Evolutionary conservation across 495 filamentous ascomycete genomes (phyloP), one percentile per base, ranked within the genome.

Genomic region (Aspergillus heteromorphus): DNA sequence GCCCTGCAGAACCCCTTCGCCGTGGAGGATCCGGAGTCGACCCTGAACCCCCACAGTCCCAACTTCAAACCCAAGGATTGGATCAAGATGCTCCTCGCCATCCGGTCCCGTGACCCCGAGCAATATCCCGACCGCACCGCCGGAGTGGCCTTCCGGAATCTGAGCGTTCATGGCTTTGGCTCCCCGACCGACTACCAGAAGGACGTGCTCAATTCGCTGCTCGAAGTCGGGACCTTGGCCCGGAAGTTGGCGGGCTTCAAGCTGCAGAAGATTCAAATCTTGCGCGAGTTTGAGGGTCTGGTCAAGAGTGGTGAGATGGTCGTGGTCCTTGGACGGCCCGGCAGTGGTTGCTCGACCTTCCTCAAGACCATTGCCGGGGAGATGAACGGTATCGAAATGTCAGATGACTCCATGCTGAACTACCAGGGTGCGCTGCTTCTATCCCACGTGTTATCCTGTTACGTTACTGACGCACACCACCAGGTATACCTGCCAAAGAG

Each of bases 171-270:
- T 65, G 88, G 88, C 16, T 91, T 83, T 63, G 87, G 88, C 13
- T 79, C 77, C 29, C 72, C 84, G 0, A 87, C 87, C 1, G 87
- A 91, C 66, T 92, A 87, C 64, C 88, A 92, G 65, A 91, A 91
- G 73, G 82, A 85, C 65, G 83, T 89, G 48, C 64, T 63, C 51
- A 91, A 89, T 62, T 72, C 84, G 23, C 76, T 82, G 64, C 68
- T 89, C 31, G 78, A 85, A 55, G 56, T 71, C 9, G 51, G 56
- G 11, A 58, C 76, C 6, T 49, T 82, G 4, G 61, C 73, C 11
- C 72, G 73, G 45, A 60, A 61, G 49, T 9, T 75, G 5, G 58
- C 71, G 34, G 77, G 78, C 18, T 64, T 68, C 19, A 72, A 74
- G 6, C 73, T 78, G 64, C 68, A 79, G 20, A 77, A 78, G 60